These are phyloP conservation scores for Trichoderma simmonsii DNA, from an alignment of 2,329 filamentous ascomycete genomes.

Conservation along the genomic window DNA sequence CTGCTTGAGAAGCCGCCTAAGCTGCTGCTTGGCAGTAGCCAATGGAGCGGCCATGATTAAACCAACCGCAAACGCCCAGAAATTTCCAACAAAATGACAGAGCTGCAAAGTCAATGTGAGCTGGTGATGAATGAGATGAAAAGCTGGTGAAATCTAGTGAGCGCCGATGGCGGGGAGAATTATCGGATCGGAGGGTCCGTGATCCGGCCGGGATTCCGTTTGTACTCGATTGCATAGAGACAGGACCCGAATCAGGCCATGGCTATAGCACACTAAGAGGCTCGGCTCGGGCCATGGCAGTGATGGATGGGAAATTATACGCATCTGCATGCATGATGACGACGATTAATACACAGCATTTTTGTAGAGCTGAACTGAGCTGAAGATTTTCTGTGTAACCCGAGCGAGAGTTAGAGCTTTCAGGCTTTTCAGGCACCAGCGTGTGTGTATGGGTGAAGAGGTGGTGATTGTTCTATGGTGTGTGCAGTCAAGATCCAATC, in stretches of 20 bases:
- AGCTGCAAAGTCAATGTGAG: background rate
- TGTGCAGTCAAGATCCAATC: background rate
- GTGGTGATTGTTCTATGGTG: background rate
- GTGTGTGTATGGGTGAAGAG: background rate
- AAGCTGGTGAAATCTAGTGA: background rate
- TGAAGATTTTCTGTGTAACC: background rate
- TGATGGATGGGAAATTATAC: background rate
- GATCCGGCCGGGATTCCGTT: background rate
- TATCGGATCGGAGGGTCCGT: constrained; percentile 11
- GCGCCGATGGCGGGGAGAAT: constrained; percentile 2
- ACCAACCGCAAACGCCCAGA: too few species aligned
- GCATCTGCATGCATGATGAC: background rate
- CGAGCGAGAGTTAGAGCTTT: background rate
- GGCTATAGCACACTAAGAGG: background rate
- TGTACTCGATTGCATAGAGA: background rate
- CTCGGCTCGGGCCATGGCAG: background rate
- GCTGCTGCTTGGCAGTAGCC: constrained; percentile 68
- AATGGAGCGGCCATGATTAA: constrained; percentile 50
- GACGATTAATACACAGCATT: background rate
- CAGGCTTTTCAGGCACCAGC: background rate
- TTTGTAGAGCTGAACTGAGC: background rate
- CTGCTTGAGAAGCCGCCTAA: constrained; percentile 68
- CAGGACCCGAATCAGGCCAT: background rate
- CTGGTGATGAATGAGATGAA: background rate
- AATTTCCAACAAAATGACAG: background rate